A percentile compares a stretch with the other conserved stretches of the same genome.
Evolutionary conservation across 2,329 filamentous ascomycete species (phyloP).

Genomic region (Trichoderma citrinoviride): DNA sequence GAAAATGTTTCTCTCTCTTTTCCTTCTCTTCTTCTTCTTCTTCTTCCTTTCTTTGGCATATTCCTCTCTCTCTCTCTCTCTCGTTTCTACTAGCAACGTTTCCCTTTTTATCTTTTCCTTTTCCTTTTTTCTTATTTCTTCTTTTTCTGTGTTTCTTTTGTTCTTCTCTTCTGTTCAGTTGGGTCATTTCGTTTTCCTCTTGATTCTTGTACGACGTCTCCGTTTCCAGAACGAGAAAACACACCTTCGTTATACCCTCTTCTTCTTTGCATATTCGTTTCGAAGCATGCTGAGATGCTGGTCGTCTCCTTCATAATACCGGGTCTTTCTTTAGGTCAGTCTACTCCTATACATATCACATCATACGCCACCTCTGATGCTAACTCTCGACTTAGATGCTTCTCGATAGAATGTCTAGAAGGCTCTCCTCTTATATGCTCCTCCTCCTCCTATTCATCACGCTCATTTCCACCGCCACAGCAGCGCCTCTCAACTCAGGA

Average conservation of each 20-base stretch:
- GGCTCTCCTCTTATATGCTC: slow-evolving; percentile 33
- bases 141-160: slow-evolving; percentile 22
- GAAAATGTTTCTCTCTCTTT: background rate
- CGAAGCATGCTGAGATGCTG: slow-evolving; percentile 39
- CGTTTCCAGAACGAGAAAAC: slow-evolving; percentile 5
- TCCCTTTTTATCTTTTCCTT: slow-evolving; percentile 19
- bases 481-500: slow-evolving; percentile 32
- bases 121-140: slow-evolving; percentile 22
- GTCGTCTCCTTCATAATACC: slow-evolving; percentile 26
- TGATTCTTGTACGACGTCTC: slow-evolving; percentile 2
- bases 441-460: slow-evolving; percentile 34
- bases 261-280: background rate
- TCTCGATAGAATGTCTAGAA: slow-evolving; percentile 44
- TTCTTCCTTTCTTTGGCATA: background rate
- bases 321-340: slow-evolving; percentile 25
- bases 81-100: slow-evolving; percentile 16
- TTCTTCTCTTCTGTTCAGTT: slow-evolving; percentile 10
- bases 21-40: slow-evolving; percentile 5
- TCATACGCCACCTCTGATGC: background rate
- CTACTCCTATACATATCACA: background rate
- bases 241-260: background rate
- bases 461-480: slow-evolving; percentile 29
- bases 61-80: slow-evolving; percentile 22
- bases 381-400: slow-evolving; percentile 38
- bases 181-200: slow-evolving; percentile 1